A percentile compares a stretch with the other conserved stretches of the same genome.
Evolutionary conservation across 768 basidiomycete species (phyloP).

Genomic region (Amanita fuliginea): DNA sequence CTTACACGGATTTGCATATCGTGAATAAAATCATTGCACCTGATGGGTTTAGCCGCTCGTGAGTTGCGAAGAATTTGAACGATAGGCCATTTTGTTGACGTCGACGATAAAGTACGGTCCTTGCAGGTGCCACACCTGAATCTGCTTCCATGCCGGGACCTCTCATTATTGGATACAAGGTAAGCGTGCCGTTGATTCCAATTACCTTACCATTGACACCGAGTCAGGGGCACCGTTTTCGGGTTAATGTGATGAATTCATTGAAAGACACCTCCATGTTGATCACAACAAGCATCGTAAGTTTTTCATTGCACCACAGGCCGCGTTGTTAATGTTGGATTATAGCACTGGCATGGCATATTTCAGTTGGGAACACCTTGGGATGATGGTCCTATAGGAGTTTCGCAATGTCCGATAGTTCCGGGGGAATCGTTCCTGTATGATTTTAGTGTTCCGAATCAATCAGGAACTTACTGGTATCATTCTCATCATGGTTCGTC

Average conservation of each 20-base stretch:
- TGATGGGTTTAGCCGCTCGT: slow-evolving; percentile 32
- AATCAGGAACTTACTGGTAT: slow-evolving; percentile 22
- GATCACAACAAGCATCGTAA: slow-evolving; percentile 21
- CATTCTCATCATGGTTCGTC: slow-evolving; percentile 16
- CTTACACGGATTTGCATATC: slow-evolving; percentile 19
- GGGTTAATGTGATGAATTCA: slow-evolving; percentile 27
- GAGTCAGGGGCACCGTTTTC: slow-evolving; percentile 20
- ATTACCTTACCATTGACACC: background rate
- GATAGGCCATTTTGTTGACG: background rate
- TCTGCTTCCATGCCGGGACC: slow-evolving; percentile 24
- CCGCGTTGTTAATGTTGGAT: background rate
- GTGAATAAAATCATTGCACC: slow-evolving; percentile 30
- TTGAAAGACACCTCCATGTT: slow-evolving; percentile 31
- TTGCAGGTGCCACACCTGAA: slow-evolving; percentile 10
- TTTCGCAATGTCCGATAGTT: slow-evolving; percentile 33
- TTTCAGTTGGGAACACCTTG: slow-evolving; percentile 25
- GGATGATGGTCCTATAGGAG: slow-evolving; percentile 24
- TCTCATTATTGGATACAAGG: slow-evolving; percentile 21
- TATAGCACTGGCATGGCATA: slow-evolving; percentile 36
- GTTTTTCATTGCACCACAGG: background rate
- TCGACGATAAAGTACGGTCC: slow-evolving; percentile 8
- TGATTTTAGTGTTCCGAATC: slow-evolving; percentile 17
- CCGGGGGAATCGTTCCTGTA: slow-evolving; percentile 28
- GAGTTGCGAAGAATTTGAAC: slow-evolving; percentile 9
- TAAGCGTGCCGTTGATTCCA: background rate